Base-by-base conservation (phyloP, 129 eudicot genomes). In the Scalesia atractyloides region DNA sequence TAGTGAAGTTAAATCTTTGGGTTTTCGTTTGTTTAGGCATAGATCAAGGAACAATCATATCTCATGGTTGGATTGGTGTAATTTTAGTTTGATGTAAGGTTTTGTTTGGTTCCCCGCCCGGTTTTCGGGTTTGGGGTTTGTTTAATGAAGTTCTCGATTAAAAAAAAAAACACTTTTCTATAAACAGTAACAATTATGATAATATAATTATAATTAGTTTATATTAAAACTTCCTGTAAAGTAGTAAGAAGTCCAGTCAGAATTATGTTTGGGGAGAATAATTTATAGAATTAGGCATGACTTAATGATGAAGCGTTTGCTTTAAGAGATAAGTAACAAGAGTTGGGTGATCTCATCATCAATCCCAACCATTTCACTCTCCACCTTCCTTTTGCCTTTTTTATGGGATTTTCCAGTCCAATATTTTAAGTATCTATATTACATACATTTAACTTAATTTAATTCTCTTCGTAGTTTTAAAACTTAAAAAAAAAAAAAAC, bases 271-370 rank as follows among this genome's bases (percentile, higher is more conserved):
- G 64, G 37, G 64, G 33, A 36, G 66, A 68, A 68, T 76, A 26
- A 69, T 77, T 60, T 60, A 59, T 62, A 50, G 26, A 69, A 49
- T 69, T 69, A 69, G 76, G 66, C 65, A 70, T 69, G 49, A 77
- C 81, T 77, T 77, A 77, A 77, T 77, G 66, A 77, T 77, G 81
- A 77, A 77, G 81, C 65, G 69, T 77, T 37, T 77, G 76, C 81
- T 70, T 77, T 8, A 77, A 77, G 76, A 54, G 73, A 54, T 46
- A 15, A 53, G 77, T 26, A 14, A 53, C 34, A 33, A 70, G 44
- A 60, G 57, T 50, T 70, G 71, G 76, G 72, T 77, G 66, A 77
- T 61, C 37, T 30, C 81, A 77, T 69, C 76, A 77, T 77, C 76
- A 69, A 69, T 26, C 47, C 76, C 68, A 51, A 50, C 81, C 81